phyloP scores from a whole-genome alignment of 805 yeast genomes.

The Metschnikowia shivogae region DNA sequence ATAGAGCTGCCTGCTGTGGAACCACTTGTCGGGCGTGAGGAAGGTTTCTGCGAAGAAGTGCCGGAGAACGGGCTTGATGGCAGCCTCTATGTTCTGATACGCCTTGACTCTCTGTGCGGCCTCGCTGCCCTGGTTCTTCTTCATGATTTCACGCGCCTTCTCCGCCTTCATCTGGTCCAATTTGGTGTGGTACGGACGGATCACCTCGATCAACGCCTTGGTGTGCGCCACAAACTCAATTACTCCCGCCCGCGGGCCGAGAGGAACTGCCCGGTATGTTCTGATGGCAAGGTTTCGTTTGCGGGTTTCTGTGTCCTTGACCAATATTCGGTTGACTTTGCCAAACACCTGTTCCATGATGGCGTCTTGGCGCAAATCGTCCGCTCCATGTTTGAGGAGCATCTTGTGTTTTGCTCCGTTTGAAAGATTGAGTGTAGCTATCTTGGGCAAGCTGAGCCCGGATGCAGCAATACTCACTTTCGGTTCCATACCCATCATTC shows the following conservation, averaged over 20 bases:
- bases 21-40: constrained; percentile 70
- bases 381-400: constrained; percentile 79
- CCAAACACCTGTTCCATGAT: constrained; percentile 97
- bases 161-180: constrained; percentile 46
- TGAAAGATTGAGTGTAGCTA: constrained; percentile 50
- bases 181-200: constrained; percentile 57
- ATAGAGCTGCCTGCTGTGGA: constrained; percentile 56
- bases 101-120: constrained; percentile 40
- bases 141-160: constrained; percentile 64
- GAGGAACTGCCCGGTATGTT: constrained; percentile 85
- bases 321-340: constrained; percentile 69
- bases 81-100: constrained; percentile 44
- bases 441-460: constrained; percentile 87
- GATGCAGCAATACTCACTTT: constrained; percentile 62
- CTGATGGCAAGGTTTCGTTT: constrained; percentile 59
- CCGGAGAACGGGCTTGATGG: constrained; percentile 64
- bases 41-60: constrained; percentile 67
- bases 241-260: constrained; percentile 83
- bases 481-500: constrained; percentile 43
- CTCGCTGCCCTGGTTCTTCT: constrained; percentile 46
- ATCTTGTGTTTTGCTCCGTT: constrained; percentile 58
- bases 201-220: constrained; percentile 60
- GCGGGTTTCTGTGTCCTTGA: constrained; percentile 51
- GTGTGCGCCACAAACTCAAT: constrained; percentile 87
- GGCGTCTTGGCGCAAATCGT: constrained; percentile 92